These are phyloP conservation scores for Rhodotorula sp. DNA, from an alignment of 1,284 basidiomycete genomes.

Conservation along the genomic window DNA sequence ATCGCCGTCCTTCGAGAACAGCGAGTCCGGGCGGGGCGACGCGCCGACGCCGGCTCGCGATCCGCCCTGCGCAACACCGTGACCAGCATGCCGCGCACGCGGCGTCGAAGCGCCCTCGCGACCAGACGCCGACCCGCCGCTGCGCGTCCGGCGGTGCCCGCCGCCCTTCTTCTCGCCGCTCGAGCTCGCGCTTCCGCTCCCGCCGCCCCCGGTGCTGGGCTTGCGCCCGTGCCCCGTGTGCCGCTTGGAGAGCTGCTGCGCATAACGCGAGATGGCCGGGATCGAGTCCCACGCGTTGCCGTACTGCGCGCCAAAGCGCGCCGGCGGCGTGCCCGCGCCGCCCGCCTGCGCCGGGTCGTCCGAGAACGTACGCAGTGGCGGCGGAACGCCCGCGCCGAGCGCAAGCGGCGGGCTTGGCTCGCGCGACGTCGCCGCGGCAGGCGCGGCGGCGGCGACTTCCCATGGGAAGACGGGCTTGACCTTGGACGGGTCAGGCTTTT, in stretches of 20 bases:
- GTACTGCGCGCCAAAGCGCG: constrained; percentile 55
- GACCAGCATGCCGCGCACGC: background rate
- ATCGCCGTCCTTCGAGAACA: constrained; percentile 29
- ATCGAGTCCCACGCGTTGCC: constrained; percentile 80
- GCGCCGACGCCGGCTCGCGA: background rate
- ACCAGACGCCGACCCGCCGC: background rate
- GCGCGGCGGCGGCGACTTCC: constrained; percentile 64
- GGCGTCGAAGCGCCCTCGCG: background rate
- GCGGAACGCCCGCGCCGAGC: constrained; percentile 49
- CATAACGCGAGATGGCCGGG: constrained; percentile 74
- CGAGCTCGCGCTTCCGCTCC: background rate
- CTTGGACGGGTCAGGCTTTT: constrained; percentile 68
- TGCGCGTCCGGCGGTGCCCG: constrained; percentile 3
- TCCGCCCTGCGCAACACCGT: background rate
- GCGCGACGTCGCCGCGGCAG: constrained; percentile 65
- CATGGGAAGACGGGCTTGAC: constrained; percentile 88
- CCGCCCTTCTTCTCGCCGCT: background rate
- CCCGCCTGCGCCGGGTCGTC: constrained; percentile 45
- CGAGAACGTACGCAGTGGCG: constrained; percentile 35
- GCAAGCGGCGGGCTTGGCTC: constrained; percentile 45
- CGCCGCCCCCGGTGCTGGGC: background rate
- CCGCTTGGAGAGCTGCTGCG: constrained; percentile 60
- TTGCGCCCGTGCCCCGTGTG: constrained; percentile 44
- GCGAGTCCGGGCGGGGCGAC: constrained; percentile 3
- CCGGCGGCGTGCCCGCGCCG: constrained; percentile 51